Conservation (phyloP, 306 rosid genomes). For the Sechiopsis laciniata region DNA sequence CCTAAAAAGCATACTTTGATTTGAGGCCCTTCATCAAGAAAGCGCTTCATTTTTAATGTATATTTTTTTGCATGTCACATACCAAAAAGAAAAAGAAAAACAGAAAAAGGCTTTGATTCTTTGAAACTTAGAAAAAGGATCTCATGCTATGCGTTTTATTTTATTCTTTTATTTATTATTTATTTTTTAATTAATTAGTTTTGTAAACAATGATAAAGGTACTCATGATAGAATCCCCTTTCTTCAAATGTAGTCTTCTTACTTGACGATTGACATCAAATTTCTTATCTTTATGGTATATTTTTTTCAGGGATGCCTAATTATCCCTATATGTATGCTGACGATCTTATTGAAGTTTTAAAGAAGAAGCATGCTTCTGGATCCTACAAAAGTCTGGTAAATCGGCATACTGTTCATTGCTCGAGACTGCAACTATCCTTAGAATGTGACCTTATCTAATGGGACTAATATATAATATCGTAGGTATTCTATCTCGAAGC, state of each 20-base stretch:
- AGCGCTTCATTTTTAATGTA: not conserved
- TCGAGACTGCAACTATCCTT: slow-evolving; percentile 12
- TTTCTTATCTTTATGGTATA: slow-evolving; percentile 9
- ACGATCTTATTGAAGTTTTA: slow-evolving; percentile 56
- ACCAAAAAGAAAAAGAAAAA: no score
- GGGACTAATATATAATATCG: slow-evolving; percentile 16
- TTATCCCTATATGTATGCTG: slow-evolving; percentile 56
- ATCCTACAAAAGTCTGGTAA: slow-evolving; percentile 67
- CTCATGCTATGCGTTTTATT: no score
- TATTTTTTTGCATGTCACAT: not conserved
- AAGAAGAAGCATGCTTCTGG: slow-evolving; percentile 75
- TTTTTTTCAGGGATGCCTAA: slow-evolving; percentile 69
- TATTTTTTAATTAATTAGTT: not conserved
- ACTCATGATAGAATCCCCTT: not conserved
- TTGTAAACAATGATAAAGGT: not conserved
- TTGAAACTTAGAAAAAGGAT: no score
- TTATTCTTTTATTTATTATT: no score
- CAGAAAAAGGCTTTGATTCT: no score
- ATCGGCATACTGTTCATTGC: slow-evolving; percentile 26
- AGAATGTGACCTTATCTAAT: slow-evolving; percentile 13
- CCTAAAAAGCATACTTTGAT: not conserved
- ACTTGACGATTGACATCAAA: not conserved
- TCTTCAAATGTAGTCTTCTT: slow-evolving; percentile 9
- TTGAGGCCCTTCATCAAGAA: not conserved
- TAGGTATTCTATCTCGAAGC: slow-evolving; percentile 96